phyloP scores from a whole-genome alignment of 1,284 basidiomycete genomes.

The Puccinia hordei region DNA sequence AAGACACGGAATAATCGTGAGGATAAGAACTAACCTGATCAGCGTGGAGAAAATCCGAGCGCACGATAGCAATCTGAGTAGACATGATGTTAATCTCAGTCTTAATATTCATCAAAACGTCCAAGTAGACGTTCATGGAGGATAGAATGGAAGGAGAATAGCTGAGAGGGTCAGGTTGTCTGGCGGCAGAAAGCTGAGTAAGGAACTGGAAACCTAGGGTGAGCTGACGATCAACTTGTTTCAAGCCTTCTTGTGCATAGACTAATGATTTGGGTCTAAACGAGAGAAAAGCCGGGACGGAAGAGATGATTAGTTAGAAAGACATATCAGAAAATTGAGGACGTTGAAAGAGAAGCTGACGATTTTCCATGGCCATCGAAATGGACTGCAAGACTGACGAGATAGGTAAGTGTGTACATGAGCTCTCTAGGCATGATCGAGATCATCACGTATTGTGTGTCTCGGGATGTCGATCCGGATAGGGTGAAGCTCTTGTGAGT shows the following conservation, averaged over 20 bases:
- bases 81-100: constrained; percentile 19
- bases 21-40: constrained; percentile 23
- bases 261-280: constrained; percentile 21
- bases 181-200: neutral
- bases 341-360: neutral
- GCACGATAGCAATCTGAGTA: constrained; percentile 29
- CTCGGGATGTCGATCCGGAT: neutral
- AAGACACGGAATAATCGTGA: no score
- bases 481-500: neutral
- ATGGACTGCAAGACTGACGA: constrained; percentile 28
- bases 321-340: neutral
- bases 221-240: constrained; percentile 19
- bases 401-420: constrained; percentile 14
- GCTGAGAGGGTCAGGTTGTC: neutral
- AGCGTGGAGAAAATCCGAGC: constrained; percentile 16
- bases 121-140: neutral
- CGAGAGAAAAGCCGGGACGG: neutral
- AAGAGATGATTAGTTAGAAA: neutral
- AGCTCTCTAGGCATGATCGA: constrained; percentile 15
- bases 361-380: constrained; percentile 44
- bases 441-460: neutral
- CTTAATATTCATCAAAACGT: neutral
- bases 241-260: constrained; percentile 12
- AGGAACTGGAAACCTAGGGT: neutral
- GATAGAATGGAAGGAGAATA: neutral